phyloP scores from a whole-genome alignment of 2,329 filamentous ascomycete genomes.

The Aspergillus sp. region DNA sequence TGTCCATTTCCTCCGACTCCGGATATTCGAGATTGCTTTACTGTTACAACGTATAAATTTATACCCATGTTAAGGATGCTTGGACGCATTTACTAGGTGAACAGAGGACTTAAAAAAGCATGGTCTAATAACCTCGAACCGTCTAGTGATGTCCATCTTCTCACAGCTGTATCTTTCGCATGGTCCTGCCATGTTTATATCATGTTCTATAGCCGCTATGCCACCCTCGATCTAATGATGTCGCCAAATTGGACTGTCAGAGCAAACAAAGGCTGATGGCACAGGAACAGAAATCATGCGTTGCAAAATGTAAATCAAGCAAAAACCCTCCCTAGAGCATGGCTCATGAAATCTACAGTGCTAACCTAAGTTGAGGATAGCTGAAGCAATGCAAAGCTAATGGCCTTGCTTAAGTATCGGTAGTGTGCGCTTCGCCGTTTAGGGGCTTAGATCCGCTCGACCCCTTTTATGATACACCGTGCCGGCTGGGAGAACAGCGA shows the following conservation, averaged over 20 bases:
- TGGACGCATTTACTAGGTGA: neutral
- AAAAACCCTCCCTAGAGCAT: conserved; percentile 5
- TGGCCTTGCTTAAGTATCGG: neutral
- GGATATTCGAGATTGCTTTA: too few species aligned
- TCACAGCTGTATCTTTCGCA: neutral
- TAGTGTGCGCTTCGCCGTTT: neutral
- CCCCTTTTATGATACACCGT: neutral
- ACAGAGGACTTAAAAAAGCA: neutral
- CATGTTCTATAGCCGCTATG: conserved; percentile 11
- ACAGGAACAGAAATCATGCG: neutral
- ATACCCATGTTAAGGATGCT: too few species aligned
- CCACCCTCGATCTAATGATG: neutral
- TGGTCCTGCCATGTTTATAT: conserved; percentile 12
- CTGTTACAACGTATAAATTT: neutral
- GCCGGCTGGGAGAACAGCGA: neutral
- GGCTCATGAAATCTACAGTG: conserved; percentile 5
- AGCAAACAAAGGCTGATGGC: neutral
- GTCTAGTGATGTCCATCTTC: neutral
- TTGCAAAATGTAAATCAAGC: conserved; percentile 5
- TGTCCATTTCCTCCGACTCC: neutral
- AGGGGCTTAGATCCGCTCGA: neutral
- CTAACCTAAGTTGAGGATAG: neutral
- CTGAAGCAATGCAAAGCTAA: neutral
- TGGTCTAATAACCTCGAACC: neutral
- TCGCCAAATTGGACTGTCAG: neutral